Evolutionary conservation across 371 early-diverging fungal genomes (phyloP).

Genomic region (Mucor mucedo): DNA sequence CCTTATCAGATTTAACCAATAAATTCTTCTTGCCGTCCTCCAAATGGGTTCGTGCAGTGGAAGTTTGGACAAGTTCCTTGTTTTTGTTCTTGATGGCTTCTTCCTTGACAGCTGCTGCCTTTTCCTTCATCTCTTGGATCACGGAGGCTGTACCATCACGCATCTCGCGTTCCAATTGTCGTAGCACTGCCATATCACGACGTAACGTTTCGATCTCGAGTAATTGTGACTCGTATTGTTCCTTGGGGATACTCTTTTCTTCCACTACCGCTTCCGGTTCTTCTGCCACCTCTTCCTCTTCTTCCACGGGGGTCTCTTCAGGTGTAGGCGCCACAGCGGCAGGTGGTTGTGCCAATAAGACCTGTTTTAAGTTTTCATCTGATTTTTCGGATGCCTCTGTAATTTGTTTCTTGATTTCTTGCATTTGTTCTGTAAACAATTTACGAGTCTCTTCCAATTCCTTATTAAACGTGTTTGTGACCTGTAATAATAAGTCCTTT

Average conservation of each 20-base stretch:
- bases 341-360: slow-evolving; percentile 2
- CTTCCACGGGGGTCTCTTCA: slow-evolving; percentile 68
- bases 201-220: slow-evolving; percentile 43
- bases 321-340: no score
- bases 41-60: slow-evolving; percentile 48
- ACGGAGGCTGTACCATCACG: slow-evolving; percentile 49
- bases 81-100: slow-evolving; percentile 37
- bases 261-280: slow-evolving; percentile 9
- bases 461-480: slow-evolving; percentile 37
- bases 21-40: slow-evolving; percentile 72
- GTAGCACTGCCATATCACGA: slow-evolving; percentile 62
- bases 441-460: slow-evolving; percentile 39
- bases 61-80: slow-evolving; percentile 21
- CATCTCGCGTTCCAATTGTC: slow-evolving; percentile 65
- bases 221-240: slow-evolving; percentile 26
- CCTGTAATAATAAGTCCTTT: slow-evolving; percentile 37
- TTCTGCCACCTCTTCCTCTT: background rate
- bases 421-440: slow-evolving; percentile 40
- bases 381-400: slow-evolving; percentile 23
- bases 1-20: slow-evolving; percentile 62
- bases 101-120: slow-evolving; percentile 52
- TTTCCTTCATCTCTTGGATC: slow-evolving; percentile 47
- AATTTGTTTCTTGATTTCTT: slow-evolving; percentile 40
- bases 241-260: slow-evolving; percentile 28
- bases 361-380: background rate